Evolutionary conservation across 768 basidiomycete species (phyloP).

Genomic region (Sistotremastrum suecicum): DNA sequence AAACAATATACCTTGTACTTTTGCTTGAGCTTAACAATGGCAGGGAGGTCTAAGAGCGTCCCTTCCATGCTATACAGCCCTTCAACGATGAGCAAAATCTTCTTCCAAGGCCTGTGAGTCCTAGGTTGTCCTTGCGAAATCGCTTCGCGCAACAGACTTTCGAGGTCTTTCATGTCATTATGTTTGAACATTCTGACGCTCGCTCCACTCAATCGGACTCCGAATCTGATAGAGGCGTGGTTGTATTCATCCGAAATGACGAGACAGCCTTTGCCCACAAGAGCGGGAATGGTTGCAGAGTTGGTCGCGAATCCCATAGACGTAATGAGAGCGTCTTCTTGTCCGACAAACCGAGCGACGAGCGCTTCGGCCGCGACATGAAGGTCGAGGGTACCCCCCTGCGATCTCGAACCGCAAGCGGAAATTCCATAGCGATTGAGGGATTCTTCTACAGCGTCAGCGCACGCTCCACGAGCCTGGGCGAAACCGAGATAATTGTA

Average conservation of each 20-base stretch:
- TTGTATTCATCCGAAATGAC: constrained; percentile 97
- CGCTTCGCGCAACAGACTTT: constrained; percentile 68
- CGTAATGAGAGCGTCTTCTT: constrained; percentile 78
- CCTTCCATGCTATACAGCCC: constrained; percentile 99
- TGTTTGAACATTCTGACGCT: constrained; percentile 92
- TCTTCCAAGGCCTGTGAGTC: constrained; percentile 99
- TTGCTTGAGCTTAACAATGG: constrained; percentile 72
- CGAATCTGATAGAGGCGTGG: constrained; percentile 90
- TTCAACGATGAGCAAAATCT: constrained; percentile 89
- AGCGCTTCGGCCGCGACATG: constrained; percentile 72
- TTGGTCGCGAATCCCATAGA: constrained; percentile 98
- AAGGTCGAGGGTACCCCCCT: constrained; percentile 77
- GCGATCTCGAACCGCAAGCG: constrained; percentile 61
- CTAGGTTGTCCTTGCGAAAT: constrained; percentile 97
- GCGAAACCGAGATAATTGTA: constrained; percentile 99
- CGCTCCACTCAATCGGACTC: constrained; percentile 79
- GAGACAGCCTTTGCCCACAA: constrained; percentile 81
- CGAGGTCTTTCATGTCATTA: constrained; percentile 80
- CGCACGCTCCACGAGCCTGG: constrained; percentile 81
- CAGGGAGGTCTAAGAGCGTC: constrained; percentile 77
- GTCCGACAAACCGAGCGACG: constrained; percentile 80
- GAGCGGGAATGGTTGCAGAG: constrained; percentile 82
- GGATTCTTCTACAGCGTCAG: constrained; percentile 81
- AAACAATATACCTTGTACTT: constrained; percentile 71
- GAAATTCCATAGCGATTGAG: constrained; percentile 74